Evolutionary conservation across 768 basidiomycete species (phyloP), one percentile per base, ranked within the genome.

Genomic region (Amanita thiersii): DNA sequence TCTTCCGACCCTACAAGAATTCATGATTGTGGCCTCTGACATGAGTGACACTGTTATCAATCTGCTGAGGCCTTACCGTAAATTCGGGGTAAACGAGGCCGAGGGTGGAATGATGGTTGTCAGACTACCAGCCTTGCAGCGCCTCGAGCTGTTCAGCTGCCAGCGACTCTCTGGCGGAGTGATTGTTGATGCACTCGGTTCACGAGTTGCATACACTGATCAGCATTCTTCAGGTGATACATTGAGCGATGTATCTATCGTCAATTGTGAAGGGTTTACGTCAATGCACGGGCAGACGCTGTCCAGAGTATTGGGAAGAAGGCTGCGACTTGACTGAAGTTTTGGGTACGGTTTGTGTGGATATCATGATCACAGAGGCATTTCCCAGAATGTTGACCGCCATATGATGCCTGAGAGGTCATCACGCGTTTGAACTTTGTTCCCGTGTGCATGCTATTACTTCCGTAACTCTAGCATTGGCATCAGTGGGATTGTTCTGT

Each of bases 21-120:
- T 88, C 56, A 68, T 71, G 35, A 86, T 88, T 50, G 77, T 80
- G 42, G 85, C 80, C 17, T 86, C 83, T 6, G 86, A 88, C 57
- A 82, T 87, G 85, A 82, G 82, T 19, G 69, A 87, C 60, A 74
- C 63, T 29, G 86, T 87, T 44, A 65, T 87, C 30, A 58, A 61
- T 23, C 63, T 85, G 46, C 63, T 88, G 17, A 65, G 63, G 31
- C 80, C 81, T 10, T 59, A 46, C 47, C 49, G 38, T 25, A 35
- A 9, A 23, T n/a, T n/a, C n/a, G 42, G 12, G 37, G n/a, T 17
- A 39, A 43, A 12, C 32, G 43, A 45, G 26, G 43, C 38, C 35
- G 41, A 21, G 24, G 26, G 49, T 21, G 47, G 19, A 34, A 46
- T 35, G 17, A 55, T 39, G 25, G 46, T 45, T 20, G 35, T 23